Conservation (phyloP, 306 rosid genomes). For the Fragaria nilgerrensis region DNA sequence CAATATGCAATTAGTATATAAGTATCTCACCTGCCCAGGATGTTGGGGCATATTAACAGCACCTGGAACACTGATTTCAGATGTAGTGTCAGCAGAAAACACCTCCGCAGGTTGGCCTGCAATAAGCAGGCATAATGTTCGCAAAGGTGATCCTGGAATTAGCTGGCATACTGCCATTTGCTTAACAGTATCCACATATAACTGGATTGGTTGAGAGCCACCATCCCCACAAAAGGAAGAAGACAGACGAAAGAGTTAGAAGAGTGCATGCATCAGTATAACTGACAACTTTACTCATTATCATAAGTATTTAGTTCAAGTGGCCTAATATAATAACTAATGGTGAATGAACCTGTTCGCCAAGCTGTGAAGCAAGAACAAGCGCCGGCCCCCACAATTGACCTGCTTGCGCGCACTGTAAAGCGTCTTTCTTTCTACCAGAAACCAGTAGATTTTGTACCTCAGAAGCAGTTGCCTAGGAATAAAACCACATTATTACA, state of each 20-base stretch:
- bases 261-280: background rate
- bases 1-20: background rate
- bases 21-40: slow-evolving; percentile 61
- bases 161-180: slow-evolving; percentile 86
- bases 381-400: slow-evolving; percentile 99
- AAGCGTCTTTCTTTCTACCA: slow-evolving; percentile 88
- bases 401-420: slow-evolving; percentile 86
- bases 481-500: slow-evolving; percentile 29
- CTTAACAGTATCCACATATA: slow-evolving; percentile 85
- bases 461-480: slow-evolving; percentile 82
- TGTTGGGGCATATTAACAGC: slow-evolving; percentile 42
- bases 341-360: slow-evolving; percentile 64
- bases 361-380: slow-evolving; percentile 91
- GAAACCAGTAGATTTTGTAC: slow-evolving; percentile 85
- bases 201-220: slow-evolving; percentile 50
- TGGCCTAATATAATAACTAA: slow-evolving; percentile 1
- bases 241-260: background rate
- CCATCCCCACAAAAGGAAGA: slow-evolving; percentile 21
- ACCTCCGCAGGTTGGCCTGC: slow-evolving; percentile 96
- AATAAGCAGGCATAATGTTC: slow-evolving; percentile 87
- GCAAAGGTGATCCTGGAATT: slow-evolving; percentile 85
- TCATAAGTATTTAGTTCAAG: slow-evolving; percentile 20
- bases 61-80: slow-evolving; percentile 35
- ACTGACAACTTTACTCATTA: slow-evolving; percentile 19
- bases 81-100: slow-evolving; percentile 44